Base-by-base conservation (phyloP, 176 grass and related monocot species). In the Musa itinerans region DNA sequence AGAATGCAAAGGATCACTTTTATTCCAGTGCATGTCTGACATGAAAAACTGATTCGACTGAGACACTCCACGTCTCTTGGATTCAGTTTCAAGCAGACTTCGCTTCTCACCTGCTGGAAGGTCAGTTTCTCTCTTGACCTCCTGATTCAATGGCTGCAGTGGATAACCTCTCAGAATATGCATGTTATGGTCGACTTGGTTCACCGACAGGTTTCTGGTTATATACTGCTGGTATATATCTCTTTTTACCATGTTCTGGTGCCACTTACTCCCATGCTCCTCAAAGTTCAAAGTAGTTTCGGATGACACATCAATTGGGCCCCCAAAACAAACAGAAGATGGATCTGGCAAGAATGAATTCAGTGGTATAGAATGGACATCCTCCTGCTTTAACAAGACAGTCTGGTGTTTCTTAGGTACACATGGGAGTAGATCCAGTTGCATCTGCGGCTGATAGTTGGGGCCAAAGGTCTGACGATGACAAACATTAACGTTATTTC, bases 271-370 rank as follows among this genome's bases (percentile, higher is more conserved):
- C 65, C 49, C 80, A 79, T 74, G 76, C 49, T 81, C 80, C 59
- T 85, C 74, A 69, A 89, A 93, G 67, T 71, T 85, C 20, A 83
- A 66, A 20, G 71, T 81, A 76, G 87, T 78, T 62, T 82, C 74
- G 70, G 87, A 83, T 10, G 82, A 79, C 77, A 86, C 48, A 78
- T 51, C 55, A 58, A 20, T 66, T 55, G 68, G 79, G 63, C 87
- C 82, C 62, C 80, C 82, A 61, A 85, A 89, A 93, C 85, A 79
- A 84, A 87, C 73, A 65, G 82, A 80, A 2, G 77, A 78, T 59
- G 84, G 82, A 81, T 87, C 85, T 79, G 82, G 58, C 27, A 72
- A 64, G 8, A 53, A 74, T 10, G 90, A 85, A 87, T 63, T 74
- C 52, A 63, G 78, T 17, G 27, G 76, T 58, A 80, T 63, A 29